Percentiles rank a stretch among this genome's conserved stretches.
Conservation (phyloP, 345 rosid genomes). For the Salix viminalis region DNA sequence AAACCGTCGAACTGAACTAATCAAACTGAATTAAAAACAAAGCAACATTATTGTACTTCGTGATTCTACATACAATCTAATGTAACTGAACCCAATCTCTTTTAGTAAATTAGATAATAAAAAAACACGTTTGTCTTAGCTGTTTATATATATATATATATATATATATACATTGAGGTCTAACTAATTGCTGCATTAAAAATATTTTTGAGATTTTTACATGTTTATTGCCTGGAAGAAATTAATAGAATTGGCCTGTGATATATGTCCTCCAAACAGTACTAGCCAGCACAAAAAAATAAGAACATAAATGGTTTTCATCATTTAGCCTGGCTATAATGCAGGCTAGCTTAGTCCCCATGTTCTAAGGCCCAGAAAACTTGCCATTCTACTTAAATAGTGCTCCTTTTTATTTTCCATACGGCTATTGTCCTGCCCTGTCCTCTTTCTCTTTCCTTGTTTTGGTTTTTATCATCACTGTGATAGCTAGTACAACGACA, state of each 20-base stretch:
- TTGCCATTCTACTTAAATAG: not conserved
- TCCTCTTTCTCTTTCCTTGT: not conserved
- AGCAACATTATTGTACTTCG: too few relatives aligned
- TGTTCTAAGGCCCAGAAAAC: conserved; percentile 16
- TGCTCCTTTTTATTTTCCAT: not conserved
- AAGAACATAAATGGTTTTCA: not conserved
- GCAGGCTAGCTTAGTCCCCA: not conserved
- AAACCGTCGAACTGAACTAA: too few relatives aligned
- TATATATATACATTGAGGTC: too few relatives aligned
- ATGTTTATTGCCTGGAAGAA: not conserved
- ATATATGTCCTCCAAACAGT: not conserved
- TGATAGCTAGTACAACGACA: not conserved
- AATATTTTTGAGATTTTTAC: too few relatives aligned
- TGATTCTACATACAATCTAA: too few relatives aligned
- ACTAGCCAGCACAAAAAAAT: not conserved
- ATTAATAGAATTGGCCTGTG: not conserved
- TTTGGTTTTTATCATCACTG: not conserved
- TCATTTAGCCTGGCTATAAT: not conserved
- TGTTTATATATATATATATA: too few relatives aligned
- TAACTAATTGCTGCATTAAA: too few relatives aligned
- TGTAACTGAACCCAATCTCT: too few relatives aligned
- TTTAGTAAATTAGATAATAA: too few relatives aligned
- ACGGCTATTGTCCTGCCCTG: conserved; percentile 15
- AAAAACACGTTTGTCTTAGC: too few relatives aligned
- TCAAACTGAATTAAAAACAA: too few relatives aligned